These are phyloP conservation scores for Raphidocelis subcapitata DNA, from an alignment of 139 green algal genomes.

Conservation along the genomic window DNA sequence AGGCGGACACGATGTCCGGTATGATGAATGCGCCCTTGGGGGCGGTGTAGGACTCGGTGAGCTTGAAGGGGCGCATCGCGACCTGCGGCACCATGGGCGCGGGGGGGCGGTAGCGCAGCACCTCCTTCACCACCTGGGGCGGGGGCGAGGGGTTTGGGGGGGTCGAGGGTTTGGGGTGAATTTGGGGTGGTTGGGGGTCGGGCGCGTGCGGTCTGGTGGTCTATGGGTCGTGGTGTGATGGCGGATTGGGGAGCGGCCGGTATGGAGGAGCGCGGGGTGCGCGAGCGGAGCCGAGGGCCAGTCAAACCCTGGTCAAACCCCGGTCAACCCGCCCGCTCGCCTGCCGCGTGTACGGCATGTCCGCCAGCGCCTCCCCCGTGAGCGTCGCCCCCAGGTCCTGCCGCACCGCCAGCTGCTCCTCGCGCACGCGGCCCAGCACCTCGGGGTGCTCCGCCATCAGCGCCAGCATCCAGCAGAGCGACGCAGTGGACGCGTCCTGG, in stretches of 20 bases:
- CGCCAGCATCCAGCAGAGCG: constrained; percentile 74
- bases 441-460: constrained; percentile 84
- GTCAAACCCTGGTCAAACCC: too few species aligned
- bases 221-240: too few species aligned
- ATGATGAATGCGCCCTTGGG: constrained; percentile 80
- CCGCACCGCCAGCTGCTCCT: constrained; percentile 6
- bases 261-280: too few species aligned
- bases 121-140: constrained; percentile 72
- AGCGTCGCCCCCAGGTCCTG: constrained; percentile 52
- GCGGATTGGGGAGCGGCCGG: too few species aligned
- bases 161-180: too few species aligned
- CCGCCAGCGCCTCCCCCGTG: constrained; percentile 61
- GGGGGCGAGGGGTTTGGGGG: too few species aligned
- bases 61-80: constrained; percentile 66
- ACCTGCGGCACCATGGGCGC: constrained; percentile 84
- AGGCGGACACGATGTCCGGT: constrained; percentile 62
- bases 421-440: constrained; percentile 60
- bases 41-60: constrained; percentile 69
- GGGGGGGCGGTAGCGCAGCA: constrained; percentile 74
- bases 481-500: constrained; percentile 85
- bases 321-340: too few species aligned
- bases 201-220: too few species aligned
- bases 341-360: constrained; percentile 82
- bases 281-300: too few species aligned
- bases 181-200: too few species aligned